Base-by-base conservation (phyloP, 2,329 filamentous ascomycete genomes). In the Colletotrichum gloeosporioides region DNA sequence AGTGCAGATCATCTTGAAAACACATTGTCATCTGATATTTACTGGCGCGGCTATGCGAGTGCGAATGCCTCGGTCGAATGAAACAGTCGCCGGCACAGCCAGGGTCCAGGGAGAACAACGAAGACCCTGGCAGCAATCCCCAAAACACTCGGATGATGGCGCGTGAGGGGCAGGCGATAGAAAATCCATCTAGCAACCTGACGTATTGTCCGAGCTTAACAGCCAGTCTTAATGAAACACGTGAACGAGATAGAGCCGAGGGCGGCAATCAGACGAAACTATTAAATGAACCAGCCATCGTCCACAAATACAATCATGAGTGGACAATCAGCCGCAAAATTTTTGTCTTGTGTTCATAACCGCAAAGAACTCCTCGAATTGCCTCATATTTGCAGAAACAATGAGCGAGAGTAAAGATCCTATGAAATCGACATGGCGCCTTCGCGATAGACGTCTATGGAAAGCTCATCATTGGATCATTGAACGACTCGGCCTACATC, bases 341-440 rank as follows among this genome's bases (percentile, higher is more conserved):
- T 3, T 2, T 22, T 22, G 6, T n/a, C 6, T 53, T 53, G 12
- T 8, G 8, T 53, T 13, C n/a, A 10, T 7, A 8, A 53, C 44
- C 9, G 10, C 44, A 8, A 18, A 59, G 0, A 53, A 66, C 32
- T 49, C 16, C 6, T 59, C 72, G 18, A 29, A 10, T 5, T 34
- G 5, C 10, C 27, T 32, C 18, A 55, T 9, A 10, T 49, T 34
- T 15, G 13, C 59, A 22, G n/a, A 31, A 15, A 57, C 49, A 8
- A 62, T 44, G 69, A 18, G 22, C 15, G 63, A 76, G 25, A 63
- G 44, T 25, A 83, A 82, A 64, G 84, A 86, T 78, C 85, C 84
- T 12, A 86, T 86, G 81, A 86, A 85, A 80, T 85, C 85, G 6
- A 86, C 85, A 9, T 86, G 85, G 85, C 82, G 82, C 6, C 57